Percentiles rank a stretch among this genome's conserved stretches.
phyloP scores from a whole-genome alignment of 1,284 basidiomycete genomes.

The Ustilago vetiveriae region DNA sequence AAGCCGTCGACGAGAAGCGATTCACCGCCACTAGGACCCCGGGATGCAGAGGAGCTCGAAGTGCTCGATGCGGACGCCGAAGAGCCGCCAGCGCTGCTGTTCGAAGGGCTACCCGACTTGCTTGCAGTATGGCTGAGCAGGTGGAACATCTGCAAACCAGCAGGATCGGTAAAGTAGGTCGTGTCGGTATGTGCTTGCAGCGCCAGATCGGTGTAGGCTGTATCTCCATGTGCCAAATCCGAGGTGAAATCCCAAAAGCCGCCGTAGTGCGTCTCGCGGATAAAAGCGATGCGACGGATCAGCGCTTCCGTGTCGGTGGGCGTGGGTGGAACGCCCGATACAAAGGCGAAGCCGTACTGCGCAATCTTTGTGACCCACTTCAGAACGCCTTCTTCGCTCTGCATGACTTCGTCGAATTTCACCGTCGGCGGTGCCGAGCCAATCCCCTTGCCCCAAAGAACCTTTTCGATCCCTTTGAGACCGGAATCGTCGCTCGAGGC shows the following conservation, averaged over 20 bases:
- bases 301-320: constrained; percentile 85
- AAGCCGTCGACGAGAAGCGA: constrained; percentile 95
- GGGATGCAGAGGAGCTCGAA: constrained; percentile 5
- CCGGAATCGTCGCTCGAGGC: constrained; percentile 67
- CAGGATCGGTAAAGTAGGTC: constrained; percentile 77
- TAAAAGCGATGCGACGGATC: constrained; percentile 81
- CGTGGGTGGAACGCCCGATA: constrained; percentile 81
- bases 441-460: constrained; percentile 84
- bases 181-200: constrained; percentile 94
- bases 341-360: constrained; percentile 85
- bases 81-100: not conserved
- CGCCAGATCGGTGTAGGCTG: constrained; percentile 81
- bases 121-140: constrained; percentile 73
- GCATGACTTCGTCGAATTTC: constrained; percentile 80
- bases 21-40: constrained; percentile 80
- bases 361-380: constrained; percentile 81
- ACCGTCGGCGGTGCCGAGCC: constrained; percentile 79
- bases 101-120: constrained; percentile 9
- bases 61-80: constrained; percentile 6
- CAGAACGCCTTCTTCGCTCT: constrained; percentile 76
- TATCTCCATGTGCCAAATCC: constrained; percentile 86
- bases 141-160: constrained; percentile 93
- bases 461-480: constrained; percentile 38
- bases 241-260: constrained; percentile 98
- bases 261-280: constrained; percentile 90